These are phyloP conservation scores for Backusella luteola DNA, from an alignment of 192 early-diverging fungal species.

Conservation along the genomic window DNA sequence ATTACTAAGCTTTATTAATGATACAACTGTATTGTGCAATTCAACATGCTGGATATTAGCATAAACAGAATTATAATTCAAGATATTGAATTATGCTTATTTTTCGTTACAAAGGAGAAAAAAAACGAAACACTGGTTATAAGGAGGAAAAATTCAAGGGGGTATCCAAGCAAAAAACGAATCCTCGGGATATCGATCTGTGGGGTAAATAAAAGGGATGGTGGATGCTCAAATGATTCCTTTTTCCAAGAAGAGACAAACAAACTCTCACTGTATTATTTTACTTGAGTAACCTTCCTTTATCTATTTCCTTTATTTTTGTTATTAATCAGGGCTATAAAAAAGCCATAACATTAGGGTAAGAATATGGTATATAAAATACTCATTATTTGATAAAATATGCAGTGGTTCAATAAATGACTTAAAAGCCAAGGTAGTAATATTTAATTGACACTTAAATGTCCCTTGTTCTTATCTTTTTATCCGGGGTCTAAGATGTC, in stretches of 20 bases:
- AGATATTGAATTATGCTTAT: background rate
- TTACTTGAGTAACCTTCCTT: background rate
- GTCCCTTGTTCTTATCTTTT: background rate
- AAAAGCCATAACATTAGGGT: background rate
- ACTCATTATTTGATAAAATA: background rate
- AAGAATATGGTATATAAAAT: background rate
- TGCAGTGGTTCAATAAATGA: background rate
- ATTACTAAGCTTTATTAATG: no score
- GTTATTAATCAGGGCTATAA: background rate
- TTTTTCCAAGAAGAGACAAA: background rate
- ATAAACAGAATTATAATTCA: background rate
- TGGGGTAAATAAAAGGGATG: background rate
- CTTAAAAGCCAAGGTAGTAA: background rate
- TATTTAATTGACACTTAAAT: background rate
- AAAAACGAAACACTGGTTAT: background rate
- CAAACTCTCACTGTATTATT: background rate
- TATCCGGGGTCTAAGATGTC: background rate
- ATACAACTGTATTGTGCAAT: no score
- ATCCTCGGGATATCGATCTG: background rate
- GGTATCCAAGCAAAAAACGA: background rate
- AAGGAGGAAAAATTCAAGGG: background rate
- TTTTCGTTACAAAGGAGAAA: background rate
- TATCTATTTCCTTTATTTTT: background rate
- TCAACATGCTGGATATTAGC: no score
- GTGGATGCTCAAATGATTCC: background rate